phyloP scores from a whole-genome alignment of 176 grass and related monocot species.

The Carex scoparia region DNA sequence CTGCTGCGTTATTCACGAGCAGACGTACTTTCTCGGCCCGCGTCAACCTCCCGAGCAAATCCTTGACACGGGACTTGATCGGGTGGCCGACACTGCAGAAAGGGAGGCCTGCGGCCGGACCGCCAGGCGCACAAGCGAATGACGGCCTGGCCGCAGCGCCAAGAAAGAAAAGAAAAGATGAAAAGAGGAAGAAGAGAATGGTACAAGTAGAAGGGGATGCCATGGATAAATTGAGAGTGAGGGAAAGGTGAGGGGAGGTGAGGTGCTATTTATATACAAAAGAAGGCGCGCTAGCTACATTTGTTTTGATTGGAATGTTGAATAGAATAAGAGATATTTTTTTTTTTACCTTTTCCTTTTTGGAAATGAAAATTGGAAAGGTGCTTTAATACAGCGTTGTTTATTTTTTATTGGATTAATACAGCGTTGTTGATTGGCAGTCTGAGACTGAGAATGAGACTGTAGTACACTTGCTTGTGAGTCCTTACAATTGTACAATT shows the following conservation, averaged over 20 bases:
- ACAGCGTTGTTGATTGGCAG: background rate
- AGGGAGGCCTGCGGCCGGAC: constrained; percentile 29
- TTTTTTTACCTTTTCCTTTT: background rate
- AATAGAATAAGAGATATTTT: background rate
- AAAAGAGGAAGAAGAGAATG: constrained; percentile 12
- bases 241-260: background rate
- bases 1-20: constrained; percentile 78
- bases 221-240: background rate
- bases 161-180: background rate
- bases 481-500: background rate
- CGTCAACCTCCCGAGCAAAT: constrained; percentile 53
- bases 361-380: constrained; percentile 1
- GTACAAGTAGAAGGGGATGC: constrained; percentile 2
- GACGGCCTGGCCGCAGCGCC: background rate
- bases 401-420: background rate
- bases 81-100: constrained; percentile 43
- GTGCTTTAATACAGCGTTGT: background rate
- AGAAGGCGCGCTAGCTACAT: constrained; percentile 9
- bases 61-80: constrained; percentile 25
- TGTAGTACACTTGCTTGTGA: background rate
- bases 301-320: background rate
- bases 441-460: background rate
- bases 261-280: constrained; percentile 14
- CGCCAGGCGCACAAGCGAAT: constrained; percentile 58
- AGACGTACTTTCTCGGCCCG: constrained; percentile 63